These are phyloP conservation scores for Neopestalotiopsis clavispora DNA, from an alignment of 2,329 filamentous ascomycete genomes.

Conservation along the genomic window DNA sequence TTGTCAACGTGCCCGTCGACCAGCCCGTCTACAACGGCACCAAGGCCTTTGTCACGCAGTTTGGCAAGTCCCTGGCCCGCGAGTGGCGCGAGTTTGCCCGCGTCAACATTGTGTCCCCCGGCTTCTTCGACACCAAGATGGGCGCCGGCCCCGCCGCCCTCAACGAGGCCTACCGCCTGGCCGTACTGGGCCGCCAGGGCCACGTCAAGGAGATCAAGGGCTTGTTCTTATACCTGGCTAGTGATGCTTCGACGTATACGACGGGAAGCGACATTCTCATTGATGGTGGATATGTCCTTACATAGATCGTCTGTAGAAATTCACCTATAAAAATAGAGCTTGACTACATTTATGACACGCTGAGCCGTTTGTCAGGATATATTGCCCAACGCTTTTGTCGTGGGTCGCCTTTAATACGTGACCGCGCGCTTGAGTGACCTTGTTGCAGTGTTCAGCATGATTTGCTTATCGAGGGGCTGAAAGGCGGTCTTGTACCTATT, in stretches of 20 bases:
- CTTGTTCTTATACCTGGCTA: constrained; percentile 80
- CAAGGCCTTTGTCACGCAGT: constrained; percentile 64
- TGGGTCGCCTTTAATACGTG: no score
- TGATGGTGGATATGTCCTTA: constrained; percentile 69
- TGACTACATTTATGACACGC: no score
- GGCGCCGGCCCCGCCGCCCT: constrained; percentile 38
- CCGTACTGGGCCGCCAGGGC: constrained; percentile 65
- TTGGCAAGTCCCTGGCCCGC: constrained; percentile 72
- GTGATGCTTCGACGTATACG: constrained; percentile 82
- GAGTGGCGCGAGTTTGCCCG: constrained; percentile 74
- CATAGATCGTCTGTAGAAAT: neutral
- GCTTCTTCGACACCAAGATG: constrained; percentile 78
- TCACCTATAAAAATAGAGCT: no score
- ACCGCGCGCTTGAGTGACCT: no score
- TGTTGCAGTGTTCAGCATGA: no score
- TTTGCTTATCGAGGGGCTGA: no score
- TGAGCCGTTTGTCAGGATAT: no score
- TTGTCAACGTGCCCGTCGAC: constrained; percentile 77
- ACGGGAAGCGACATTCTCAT: constrained; percentile 77
- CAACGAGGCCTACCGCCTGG: constrained; percentile 23
- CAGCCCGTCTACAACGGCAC: constrained; percentile 77
- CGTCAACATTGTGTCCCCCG: constrained; percentile 75
- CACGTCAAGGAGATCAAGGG: constrained; percentile 79
- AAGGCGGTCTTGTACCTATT: no score
- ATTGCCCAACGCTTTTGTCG: no score